phyloP scores from a whole-genome alignment of 2,329 filamentous ascomycete genomes.

The Colletotrichum cordylinicola region DNA sequence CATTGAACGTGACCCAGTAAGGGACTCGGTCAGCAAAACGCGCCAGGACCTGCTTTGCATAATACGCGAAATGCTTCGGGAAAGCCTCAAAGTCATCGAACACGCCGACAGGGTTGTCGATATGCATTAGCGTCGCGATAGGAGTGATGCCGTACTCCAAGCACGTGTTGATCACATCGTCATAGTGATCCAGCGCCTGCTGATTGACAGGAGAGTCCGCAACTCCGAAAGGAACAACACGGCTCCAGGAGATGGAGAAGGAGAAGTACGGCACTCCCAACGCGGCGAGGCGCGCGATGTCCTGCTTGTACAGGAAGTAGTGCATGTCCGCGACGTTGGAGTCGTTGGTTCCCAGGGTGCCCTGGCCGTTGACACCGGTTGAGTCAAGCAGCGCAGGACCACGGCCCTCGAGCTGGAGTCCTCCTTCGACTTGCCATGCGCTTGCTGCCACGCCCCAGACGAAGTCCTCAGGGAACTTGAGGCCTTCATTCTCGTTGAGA shows the following conservation, averaged over 20 bases:
- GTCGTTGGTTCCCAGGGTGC: slow-evolving; percentile 26
- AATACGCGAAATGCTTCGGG: slow-evolving; percentile 56
- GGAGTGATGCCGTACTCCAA: slow-evolving; percentile 56
- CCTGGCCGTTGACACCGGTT: slow-evolving; percentile 28
- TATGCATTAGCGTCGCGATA: slow-evolving; percentile 53
- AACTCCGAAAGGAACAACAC: slow-evolving; percentile 57
- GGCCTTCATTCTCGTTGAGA: slow-evolving; percentile 53
- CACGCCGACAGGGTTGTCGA: slow-evolving; percentile 42
- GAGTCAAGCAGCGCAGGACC: slow-evolving; percentile 49
- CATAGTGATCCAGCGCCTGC: slow-evolving; percentile 56
- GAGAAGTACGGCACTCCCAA: slow-evolving; percentile 58
- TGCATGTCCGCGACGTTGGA: slow-evolving; percentile 50
- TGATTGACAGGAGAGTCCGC: slow-evolving; percentile 57
- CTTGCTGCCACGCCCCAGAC: slow-evolving; percentile 53
- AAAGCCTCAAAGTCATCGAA: slow-evolving; percentile 34
- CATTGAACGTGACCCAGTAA: slow-evolving; percentile 60
- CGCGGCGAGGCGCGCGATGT: slow-evolving; percentile 57
- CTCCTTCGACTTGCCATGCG: slow-evolving; percentile 52
- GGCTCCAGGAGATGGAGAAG: slow-evolving; percentile 57
- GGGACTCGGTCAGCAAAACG: slow-evolving; percentile 58
- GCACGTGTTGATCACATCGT: slow-evolving; percentile 57
- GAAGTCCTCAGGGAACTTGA: slow-evolving; percentile 56
- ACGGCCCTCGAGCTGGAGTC: slow-evolving; percentile 48
- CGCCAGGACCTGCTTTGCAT: slow-evolving; percentile 56
- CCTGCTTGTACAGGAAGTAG: slow-evolving; percentile 62